These are phyloP conservation scores for Delitschia confertaspora DNA, from an alignment of 495 filamentous ascomycete species.

Conservation along the genomic window DNA sequence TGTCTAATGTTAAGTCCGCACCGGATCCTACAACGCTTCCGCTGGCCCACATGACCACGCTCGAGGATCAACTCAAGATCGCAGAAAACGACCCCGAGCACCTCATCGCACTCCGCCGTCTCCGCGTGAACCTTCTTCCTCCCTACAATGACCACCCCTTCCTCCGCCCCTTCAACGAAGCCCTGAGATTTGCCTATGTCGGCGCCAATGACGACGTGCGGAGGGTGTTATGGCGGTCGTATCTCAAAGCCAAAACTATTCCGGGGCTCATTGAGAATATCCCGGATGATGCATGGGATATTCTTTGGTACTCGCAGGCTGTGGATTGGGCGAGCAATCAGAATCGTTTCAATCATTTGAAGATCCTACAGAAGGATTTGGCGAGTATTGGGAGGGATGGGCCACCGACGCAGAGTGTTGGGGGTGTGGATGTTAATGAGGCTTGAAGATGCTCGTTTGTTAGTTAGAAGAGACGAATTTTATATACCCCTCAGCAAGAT, in stretches of 20 bases:
- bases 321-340: constrained; percentile 20
- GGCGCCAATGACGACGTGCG: constrained; percentile 23
- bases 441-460: no score
- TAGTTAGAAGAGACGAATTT: no score
- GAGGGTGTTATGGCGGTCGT: constrained; percentile 21
- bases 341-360: constrained; percentile 22
- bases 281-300: constrained; percentile 24
- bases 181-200: constrained; percentile 18
- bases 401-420: constrained; percentile 19
- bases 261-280: constrained; percentile 21
- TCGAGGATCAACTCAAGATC: constrained; percentile 6
- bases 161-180: constrained; percentile 12
- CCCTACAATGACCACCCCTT: constrained; percentile 16
- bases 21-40: constrained; percentile 16
- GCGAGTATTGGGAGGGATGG: constrained; percentile 20
- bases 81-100: constrained; percentile 23
- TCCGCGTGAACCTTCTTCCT: constrained; percentile 15
- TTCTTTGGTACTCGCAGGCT: constrained; percentile 23
- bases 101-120: constrained; percentile 13
- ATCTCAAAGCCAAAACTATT: constrained; percentile 13
- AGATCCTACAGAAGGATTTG: constrained; percentile 15
- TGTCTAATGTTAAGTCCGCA: not conserved
- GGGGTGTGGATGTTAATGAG: no score
- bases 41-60: constrained; percentile 1
- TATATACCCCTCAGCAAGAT: no score